Conservation (phyloP, 2,329 filamentous ascomycete species). For the Aspergillus aculeatus region DNA sequence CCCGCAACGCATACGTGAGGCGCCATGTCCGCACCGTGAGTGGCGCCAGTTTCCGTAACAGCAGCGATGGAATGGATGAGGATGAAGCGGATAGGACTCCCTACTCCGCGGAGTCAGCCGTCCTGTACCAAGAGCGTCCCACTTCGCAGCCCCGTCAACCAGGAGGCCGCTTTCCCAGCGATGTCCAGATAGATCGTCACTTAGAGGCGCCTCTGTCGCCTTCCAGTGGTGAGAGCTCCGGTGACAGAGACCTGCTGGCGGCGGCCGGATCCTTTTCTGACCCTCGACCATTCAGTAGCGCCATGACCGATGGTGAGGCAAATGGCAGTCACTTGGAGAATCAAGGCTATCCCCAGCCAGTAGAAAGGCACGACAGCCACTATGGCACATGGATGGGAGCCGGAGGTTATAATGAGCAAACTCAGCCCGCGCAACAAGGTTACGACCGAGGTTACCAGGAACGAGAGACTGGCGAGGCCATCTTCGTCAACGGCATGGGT, state of each 20-base stretch:
- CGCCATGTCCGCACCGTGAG: slow-evolving; percentile 77
- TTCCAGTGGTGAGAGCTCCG: slow-evolving; percentile 77
- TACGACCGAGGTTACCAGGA: slow-evolving; percentile 6
- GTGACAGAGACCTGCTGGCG: slow-evolving; percentile 61
- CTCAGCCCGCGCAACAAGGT: slow-evolving; percentile 13
- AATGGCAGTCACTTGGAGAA: slow-evolving; percentile 11
- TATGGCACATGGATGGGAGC: slow-evolving; percentile 56
- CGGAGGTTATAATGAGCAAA: slow-evolving; percentile 31
- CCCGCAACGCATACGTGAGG: slow-evolving; percentile 82
- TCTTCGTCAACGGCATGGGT: slow-evolving; percentile 17
- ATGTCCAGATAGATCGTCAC: slow-evolving; percentile 82
- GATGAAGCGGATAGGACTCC: slow-evolving; percentile 66
- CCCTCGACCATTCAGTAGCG: slow-evolving; percentile 38
- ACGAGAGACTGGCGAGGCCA: slow-evolving; percentile 10
- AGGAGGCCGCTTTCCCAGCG: slow-evolving; percentile 96
- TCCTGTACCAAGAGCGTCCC: slow-evolving; percentile 39
- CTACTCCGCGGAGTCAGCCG: slow-evolving; percentile 58
- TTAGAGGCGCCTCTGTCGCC: slow-evolving; percentile 77
- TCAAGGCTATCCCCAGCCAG: slow-evolving; percentile 11
- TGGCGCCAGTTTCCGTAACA: slow-evolving; percentile 60
- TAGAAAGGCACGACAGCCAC: slow-evolving; percentile 39
- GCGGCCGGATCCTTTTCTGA: slow-evolving; percentile 58
- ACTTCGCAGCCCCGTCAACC: slow-evolving; percentile 62
- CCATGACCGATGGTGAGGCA: slow-evolving; percentile 23
- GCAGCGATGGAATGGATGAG: slow-evolving; percentile 75